phyloP scores from a whole-genome alignment of 2,329 filamentous ascomycete species.

The Microcyclospora tardicrescens region DNA sequence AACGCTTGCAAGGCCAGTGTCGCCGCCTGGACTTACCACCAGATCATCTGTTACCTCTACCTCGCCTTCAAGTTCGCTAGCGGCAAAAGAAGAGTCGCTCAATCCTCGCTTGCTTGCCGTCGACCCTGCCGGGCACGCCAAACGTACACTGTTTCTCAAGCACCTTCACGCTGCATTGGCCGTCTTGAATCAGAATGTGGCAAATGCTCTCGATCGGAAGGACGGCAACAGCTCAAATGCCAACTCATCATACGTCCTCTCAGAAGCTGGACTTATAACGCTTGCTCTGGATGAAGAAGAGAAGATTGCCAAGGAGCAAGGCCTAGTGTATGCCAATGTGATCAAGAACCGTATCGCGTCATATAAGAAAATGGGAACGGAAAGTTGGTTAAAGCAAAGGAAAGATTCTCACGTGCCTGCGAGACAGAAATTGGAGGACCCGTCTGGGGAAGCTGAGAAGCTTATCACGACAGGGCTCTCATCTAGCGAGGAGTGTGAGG shows the following conservation, averaged over 20 bases:
- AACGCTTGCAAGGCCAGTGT: no score
- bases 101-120: conserved; percentile 53
- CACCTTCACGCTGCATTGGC: conserved; percentile 52
- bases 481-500: conserved; percentile 50
- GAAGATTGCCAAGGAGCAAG: conserved; percentile 52
- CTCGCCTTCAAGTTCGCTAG: no score
- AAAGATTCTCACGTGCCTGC: conserved; percentile 7
- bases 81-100: conserved; percentile 26
- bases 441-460: conserved; percentile 34
- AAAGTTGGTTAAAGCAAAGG: conserved; percentile 49
- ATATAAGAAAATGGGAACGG: conserved; percentile 60
- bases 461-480: conserved; percentile 57
- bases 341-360: conserved; percentile 69
- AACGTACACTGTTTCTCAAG: conserved; percentile 34
- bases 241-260: conserved; percentile 44
- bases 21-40: no score
- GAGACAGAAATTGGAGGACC: not conserved
- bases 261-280: conserved; percentile 54
- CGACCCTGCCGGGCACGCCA: conserved; percentile 28
- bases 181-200: conserved; percentile 45
- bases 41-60: no score
- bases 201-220: not conserved
- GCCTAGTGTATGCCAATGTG: conserved; percentile 64
- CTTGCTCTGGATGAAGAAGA: conserved; percentile 68
- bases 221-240: conserved; percentile 6